These are phyloP conservation scores for Salix arbutifolia DNA, from an alignment of 345 rosid species.

Conservation along the genomic window DNA sequence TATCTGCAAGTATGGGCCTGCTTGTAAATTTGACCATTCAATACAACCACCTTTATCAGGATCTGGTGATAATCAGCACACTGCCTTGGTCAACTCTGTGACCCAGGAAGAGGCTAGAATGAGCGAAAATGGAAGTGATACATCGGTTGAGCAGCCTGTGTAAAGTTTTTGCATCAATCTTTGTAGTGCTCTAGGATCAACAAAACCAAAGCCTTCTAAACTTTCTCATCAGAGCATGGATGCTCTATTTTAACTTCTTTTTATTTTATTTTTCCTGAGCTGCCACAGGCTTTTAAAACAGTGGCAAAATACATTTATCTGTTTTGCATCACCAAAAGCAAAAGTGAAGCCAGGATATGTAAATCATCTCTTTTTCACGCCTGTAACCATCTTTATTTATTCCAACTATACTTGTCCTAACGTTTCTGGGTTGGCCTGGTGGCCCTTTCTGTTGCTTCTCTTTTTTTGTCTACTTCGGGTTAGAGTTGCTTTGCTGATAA, in stretches of 20 bases:
- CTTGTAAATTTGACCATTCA: conserved; percentile 75
- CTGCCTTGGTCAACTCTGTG: conserved; percentile 20
- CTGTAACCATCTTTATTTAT: neutral
- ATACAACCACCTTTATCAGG: conserved; percentile 35
- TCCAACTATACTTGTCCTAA: neutral
- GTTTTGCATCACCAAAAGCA: conserved; percentile 12
- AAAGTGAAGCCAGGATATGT: conserved; percentile 28
- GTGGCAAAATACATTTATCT: conserved; percentile 26
- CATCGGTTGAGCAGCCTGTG: conserved; percentile 30
- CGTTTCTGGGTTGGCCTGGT: neutral
- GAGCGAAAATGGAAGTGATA: conserved; percentile 25
- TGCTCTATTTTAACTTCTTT: conserved; percentile 1
- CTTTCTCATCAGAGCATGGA: conserved; percentile 9
- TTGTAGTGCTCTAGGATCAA: conserved; percentile 21
- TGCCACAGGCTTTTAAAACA: conserved; percentile 35
- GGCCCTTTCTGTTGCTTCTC: neutral
- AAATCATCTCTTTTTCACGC: conserved; percentile 21
- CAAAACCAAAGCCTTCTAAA: conserved; percentile 10
- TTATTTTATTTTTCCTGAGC: neutral
- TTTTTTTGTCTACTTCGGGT: too few species aligned
- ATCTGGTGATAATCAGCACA: conserved; percentile 22
- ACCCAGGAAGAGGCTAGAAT: conserved; percentile 23
- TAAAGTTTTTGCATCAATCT: conserved; percentile 20
- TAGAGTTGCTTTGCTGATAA: neutral
- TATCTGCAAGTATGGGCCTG: conserved; percentile 92